A percentile compares a stretch with the other conserved stretches of the same genome.
Conservation (phyloP, 768 basidiomycete genomes). For the Paxillus involutus region DNA sequence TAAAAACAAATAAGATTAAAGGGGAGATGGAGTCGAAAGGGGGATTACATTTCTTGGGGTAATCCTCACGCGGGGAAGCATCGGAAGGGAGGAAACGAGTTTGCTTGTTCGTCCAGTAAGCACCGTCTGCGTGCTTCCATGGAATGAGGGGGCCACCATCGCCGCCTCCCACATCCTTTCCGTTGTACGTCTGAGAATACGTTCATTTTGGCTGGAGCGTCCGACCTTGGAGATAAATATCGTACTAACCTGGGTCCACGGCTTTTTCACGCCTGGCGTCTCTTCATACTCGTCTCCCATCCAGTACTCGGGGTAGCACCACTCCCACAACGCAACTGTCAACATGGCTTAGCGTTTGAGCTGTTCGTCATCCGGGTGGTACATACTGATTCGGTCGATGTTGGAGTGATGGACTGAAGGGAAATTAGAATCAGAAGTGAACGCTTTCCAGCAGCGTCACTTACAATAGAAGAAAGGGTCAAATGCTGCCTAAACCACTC, state of each 20-base stretch:
- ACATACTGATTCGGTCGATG: constrained; percentile 24
- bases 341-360: not conserved
- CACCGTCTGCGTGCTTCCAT: constrained; percentile 20
- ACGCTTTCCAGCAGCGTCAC: not conserved
- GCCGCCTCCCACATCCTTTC: constrained; percentile 14
- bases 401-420: constrained; percentile 23
- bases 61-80: constrained; percentile 6
- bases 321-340: constrained; percentile 30
- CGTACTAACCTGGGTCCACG: constrained; percentile 23
- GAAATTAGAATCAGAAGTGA: not conserved
- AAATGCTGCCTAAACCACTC: constrained; percentile 19
- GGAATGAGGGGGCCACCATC: constrained; percentile 18
- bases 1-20: not conserved
- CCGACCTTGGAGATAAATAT: not conserved
- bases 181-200: constrained; percentile 21
- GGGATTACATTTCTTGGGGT: constrained; percentile 14
- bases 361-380: too few relatives aligned
- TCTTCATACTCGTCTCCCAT: constrained; percentile 22
- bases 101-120: constrained; percentile 25
- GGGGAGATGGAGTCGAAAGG: not conserved
- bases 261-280: not conserved
- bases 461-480: constrained; percentile 27
- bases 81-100: constrained; percentile 20
- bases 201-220: constrained; percentile 19
- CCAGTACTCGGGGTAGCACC: constrained; percentile 30